Percentiles rank a stretch among this genome's conserved stretches.
Conservation (phyloP, 208 protist genomes). For the Strigomonas galati region DNA sequence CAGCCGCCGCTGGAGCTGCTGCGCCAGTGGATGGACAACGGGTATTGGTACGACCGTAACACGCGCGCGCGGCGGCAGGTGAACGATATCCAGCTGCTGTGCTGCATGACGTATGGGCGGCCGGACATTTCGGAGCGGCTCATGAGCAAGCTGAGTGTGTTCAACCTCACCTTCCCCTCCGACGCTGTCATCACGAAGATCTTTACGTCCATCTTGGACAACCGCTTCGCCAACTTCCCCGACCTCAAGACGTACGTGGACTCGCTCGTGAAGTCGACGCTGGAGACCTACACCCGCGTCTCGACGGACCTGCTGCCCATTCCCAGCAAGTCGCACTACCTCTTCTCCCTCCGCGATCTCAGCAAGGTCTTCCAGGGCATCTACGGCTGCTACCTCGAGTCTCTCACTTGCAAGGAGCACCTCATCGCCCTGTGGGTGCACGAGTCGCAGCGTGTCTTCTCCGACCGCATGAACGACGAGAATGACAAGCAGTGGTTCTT, state of each 20-base stretch:
- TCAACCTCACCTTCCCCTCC: conserved; percentile 96
- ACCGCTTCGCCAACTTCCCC: conserved; percentile 90
- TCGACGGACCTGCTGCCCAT: conserved; percentile 93
- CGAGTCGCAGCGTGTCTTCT: conserved; percentile 97
- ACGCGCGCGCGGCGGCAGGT: conserved; percentile 93
- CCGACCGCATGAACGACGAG: conserved; percentile 94
- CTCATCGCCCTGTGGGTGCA: conserved; percentile 97
- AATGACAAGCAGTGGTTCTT: conserved; percentile 94
- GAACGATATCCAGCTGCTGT: conserved; percentile 96
- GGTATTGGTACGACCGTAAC: conserved; percentile 96
- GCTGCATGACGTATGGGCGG: conserved; percentile 97
- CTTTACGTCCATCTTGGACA: conserved; percentile 93
- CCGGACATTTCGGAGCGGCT: conserved; percentile 92
- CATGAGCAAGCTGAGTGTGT: conserved; percentile 93
- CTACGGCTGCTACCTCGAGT: conserved; percentile 86
- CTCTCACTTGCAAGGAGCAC: conserved; percentile 92
- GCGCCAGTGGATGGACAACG: conserved; percentile 97
- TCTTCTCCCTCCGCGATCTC: conserved; percentile 98
- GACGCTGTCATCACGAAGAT: conserved; percentile 94
- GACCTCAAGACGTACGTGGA: conserved; percentile 92
- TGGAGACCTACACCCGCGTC: conserved; percentile 94
- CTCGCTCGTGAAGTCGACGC: conserved; percentile 91
- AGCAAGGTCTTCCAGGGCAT: conserved; percentile 98
- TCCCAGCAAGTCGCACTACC: conserved; percentile 97
- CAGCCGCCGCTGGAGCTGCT: conserved; percentile 98